Evolutionary conservation across 192 early-diverging fungal species (phyloP).

Genomic region (Backusella circina): DNA sequence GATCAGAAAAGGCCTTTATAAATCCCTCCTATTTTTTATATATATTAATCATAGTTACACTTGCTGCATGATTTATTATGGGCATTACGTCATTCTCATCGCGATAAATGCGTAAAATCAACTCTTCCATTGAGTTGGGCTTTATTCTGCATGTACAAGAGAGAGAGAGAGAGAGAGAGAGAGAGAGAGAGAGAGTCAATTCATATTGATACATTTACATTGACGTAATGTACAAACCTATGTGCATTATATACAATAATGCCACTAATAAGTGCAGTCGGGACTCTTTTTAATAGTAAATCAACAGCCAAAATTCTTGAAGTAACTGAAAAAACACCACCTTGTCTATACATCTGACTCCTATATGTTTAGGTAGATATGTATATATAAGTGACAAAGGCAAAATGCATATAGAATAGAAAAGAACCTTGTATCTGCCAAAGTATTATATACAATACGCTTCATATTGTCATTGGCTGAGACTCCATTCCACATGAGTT

Average conservation of each 20-base stretch:
- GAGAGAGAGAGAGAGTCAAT: not conserved
- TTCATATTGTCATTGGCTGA: conserved; percentile 24
- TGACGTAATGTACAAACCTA: conserved; percentile 38
- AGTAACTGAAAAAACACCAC: conserved; percentile 84
- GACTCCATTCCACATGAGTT: conserved; percentile 44
- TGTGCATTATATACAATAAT: conserved; percentile 87
- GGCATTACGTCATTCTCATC: conserved; percentile 71
- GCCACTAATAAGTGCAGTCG: conserved; percentile 73
- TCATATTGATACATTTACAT: not conserved
- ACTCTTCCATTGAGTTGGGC: conserved; percentile 82
- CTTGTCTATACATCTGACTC: conserved; percentile 64
- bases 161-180: too few relatives aligned
- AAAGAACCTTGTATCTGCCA: conserved; percentile 50
- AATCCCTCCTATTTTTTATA: conserved; percentile 57
- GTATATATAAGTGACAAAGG: not conserved
- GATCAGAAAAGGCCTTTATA: conserved; percentile 92
- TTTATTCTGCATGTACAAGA: conserved; percentile 55
- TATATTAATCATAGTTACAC: too few relatives aligned
- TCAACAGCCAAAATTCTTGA: conserved; percentile 90
- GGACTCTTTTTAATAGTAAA: conserved; percentile 75
- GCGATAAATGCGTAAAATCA: conserved; percentile 80
- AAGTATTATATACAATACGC: conserved; percentile 55
- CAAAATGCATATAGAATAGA: not conserved
- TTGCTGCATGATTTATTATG: too few relatives aligned
- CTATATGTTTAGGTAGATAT: conserved; percentile 17